phyloP scores from a whole-genome alignment of 2,329 filamentous ascomycete genomes.

The Nemania sp. region DNA sequence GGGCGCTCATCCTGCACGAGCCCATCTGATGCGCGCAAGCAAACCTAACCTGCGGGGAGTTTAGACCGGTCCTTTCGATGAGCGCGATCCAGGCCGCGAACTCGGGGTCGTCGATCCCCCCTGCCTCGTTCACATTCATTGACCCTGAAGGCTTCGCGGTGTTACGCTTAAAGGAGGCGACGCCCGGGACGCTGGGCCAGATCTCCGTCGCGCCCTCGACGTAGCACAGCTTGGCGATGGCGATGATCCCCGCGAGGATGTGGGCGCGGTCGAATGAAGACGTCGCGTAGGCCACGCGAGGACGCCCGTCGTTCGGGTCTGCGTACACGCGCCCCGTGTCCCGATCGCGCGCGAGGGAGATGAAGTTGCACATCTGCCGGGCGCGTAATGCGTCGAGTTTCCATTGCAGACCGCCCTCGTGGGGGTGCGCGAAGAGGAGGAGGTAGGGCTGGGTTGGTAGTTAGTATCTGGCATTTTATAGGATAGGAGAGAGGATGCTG shows the following conservation, averaged over 20 bases:
- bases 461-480: conserved; percentile 7
- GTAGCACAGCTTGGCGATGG: conserved; percentile 75
- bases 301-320: conserved; percentile 67
- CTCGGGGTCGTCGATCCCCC: conserved; percentile 58
- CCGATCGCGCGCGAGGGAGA: conserved; percentile 74
- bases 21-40: conserved; percentile 83
- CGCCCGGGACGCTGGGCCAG: conserved; percentile 62
- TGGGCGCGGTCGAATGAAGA: conserved; percentile 73
- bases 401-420: conserved; percentile 68
- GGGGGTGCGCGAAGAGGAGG: conserved; percentile 65
- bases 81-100: conserved; percentile 65
- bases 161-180: conserved; percentile 64
- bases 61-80: conserved; percentile 53
- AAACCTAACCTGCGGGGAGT: conserved; percentile 57
- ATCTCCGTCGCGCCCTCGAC: conserved; percentile 82
- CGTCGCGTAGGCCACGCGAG: conserved; percentile 69
- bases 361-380: conserved; percentile 70
- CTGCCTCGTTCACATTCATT: not conserved
- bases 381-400: conserved; percentile 73
- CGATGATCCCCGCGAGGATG: conserved; percentile 71
- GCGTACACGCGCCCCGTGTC: conserved; percentile 74
- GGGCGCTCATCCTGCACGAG: conserved; percentile 70
- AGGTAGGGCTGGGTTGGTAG: conserved; percentile 58
- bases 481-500: not conserved
- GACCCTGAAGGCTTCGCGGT: conserved; percentile 7